Percentiles rank a stretch among this genome's conserved stretches.
phyloP scores from a whole-genome alignment of 495 filamentous ascomycete genomes.

The Aspergillus coremiiformis region DNA sequence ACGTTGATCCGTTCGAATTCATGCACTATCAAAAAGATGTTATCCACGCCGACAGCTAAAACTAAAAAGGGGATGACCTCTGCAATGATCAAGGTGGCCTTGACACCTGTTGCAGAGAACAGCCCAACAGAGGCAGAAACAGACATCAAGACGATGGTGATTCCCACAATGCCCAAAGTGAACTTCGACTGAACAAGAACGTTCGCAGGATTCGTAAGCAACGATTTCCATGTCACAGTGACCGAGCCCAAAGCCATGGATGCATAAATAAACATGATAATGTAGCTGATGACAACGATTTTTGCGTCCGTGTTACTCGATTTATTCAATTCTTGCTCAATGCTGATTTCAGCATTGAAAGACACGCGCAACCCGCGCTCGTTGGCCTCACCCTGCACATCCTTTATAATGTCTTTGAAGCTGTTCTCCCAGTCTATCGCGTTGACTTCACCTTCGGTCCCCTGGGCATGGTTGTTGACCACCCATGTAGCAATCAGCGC shows the following conservation, averaged over 20 bases:
- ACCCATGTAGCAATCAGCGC: slow-evolving; percentile 94
- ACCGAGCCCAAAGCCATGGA: slow-evolving; percentile 86
- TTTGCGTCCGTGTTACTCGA: slow-evolving; percentile 96
- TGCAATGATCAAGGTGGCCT: slow-evolving; percentile 93
- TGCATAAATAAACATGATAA: slow-evolving; percentile 97
- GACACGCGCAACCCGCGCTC: slow-evolving; percentile 75
- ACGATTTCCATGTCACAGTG: slow-evolving; percentile 63
- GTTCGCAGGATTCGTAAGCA: slow-evolving; percentile 72
- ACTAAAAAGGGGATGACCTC: slow-evolving; percentile 98
- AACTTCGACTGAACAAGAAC: slow-evolving; percentile 93
- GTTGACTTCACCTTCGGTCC: slow-evolving; percentile 53
- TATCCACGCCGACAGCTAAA: slow-evolving; percentile 92
- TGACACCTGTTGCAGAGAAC: slow-evolving; percentile 82
- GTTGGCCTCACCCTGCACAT: slow-evolving; percentile 70
- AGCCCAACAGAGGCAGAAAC: slow-evolving; percentile 90
- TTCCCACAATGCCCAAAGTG: slow-evolving; percentile 82
- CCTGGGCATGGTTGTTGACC: slow-evolving; percentile 78
- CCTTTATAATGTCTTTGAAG: slow-evolving; percentile 60
- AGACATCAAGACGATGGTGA: slow-evolving; percentile 93
- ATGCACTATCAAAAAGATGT: slow-evolving; percentile 97
- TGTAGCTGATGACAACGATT: slow-evolving; percentile 93
- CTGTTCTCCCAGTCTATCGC: slow-evolving; percentile 87
- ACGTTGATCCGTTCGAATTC: slow-evolving; percentile 94
- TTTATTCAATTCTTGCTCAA: slow-evolving; percentile 91
- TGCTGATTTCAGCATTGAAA: slow-evolving; percentile 87